Base-by-base conservation (phyloP, 352 stramenopile genomes). In the Phytophthora litchii region DNA sequence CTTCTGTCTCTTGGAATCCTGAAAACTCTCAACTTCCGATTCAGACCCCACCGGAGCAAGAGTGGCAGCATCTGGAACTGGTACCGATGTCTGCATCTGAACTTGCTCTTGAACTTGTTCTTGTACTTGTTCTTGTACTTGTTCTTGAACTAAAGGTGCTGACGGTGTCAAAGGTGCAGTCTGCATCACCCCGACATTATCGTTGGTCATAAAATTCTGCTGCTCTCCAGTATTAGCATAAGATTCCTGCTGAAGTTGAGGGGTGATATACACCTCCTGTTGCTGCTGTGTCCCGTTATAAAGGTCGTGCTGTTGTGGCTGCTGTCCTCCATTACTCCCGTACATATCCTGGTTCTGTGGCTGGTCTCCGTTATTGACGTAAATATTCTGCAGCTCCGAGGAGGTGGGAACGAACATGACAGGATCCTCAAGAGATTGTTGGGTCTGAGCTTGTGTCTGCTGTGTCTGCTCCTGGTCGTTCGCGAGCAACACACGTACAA, bases 401-500 rank as follows among this genome's bases (percentile, higher is more conserved):
- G 60, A 43, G 1, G 54, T 59, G 16, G 65, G 42, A 4, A 48
- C 50, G 38, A 74, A 64, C 19, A 74, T 17, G n/a, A 60, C 60
- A 0, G 56, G 16, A 2, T 71, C 47, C 4, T 68, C 41, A 0
- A 74, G 19, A 4, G 37, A 38, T 11, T 53, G 49, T 19, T 61
- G 42, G 23, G 43, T 60, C 19, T 43, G 48, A 14, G 49, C 41
- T 43, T 53, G 42, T 9, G 25, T 50, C 47, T 43, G 27, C 27
- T 43, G 40, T 0, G 13, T 36, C 16, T 56, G 46, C 12, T 42
- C 43, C 20, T 62, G 43, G 20, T 82, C 72, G 44, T 74, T 62
- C 9, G 58, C 36, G 6, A 78, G 60, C 17, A 85, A 20, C 5
- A 85, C 58, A 1, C 49, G 44, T 19, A 76, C 72, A 47, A 82